phyloP scores from a whole-genome alignment of 768 basidiomycete genomes.

The Kwoniella sp. region DNA sequence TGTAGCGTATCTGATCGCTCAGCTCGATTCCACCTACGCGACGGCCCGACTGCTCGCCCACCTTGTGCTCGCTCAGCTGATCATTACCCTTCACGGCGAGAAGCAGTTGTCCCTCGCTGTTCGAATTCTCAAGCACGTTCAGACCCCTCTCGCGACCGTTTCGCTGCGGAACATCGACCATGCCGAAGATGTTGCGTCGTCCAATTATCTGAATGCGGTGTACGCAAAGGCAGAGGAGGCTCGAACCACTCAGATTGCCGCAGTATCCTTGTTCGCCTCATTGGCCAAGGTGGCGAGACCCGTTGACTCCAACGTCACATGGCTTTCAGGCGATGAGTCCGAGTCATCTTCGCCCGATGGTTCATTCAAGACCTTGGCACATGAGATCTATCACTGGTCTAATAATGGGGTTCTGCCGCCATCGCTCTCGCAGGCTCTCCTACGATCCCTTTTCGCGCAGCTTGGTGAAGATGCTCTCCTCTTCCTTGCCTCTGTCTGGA shows the following conservation, averaged over 20 bases:
- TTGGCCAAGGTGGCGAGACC: constrained; percentile 27
- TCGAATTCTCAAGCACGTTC: constrained; percentile 22
- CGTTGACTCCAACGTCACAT: constrained; percentile 1
- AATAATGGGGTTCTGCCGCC: constrained; percentile 58
- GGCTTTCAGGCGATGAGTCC: constrained; percentile 16
- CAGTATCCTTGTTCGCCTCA: constrained; percentile 27
- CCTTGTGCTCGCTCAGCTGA: constrained; percentile 62
- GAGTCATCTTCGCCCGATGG: background rate
- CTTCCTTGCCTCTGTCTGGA: constrained; percentile 75
- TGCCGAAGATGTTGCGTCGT: constrained; percentile 3
- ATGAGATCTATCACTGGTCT: constrained; percentile 63
- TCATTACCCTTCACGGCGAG: constrained; percentile 59
- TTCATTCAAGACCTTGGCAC: constrained; percentile 60
- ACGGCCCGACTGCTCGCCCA: constrained; percentile 61
- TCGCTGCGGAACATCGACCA: constrained; percentile 5
- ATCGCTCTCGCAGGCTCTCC: constrained; percentile 58
- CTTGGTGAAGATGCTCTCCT: constrained; percentile 67
- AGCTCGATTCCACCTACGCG: constrained; percentile 56
- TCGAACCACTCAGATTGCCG: constrained; percentile 27
- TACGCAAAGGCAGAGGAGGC: constrained; percentile 23
- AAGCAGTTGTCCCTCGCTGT: constrained; percentile 60
- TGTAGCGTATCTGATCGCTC: constrained; percentile 56
- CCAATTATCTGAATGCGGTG: constrained; percentile 18
- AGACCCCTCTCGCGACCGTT: background rate
- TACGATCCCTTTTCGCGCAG: constrained; percentile 63